phyloP scores from a whole-genome alignment of 2,329 filamentous ascomycete genomes.

The Penicillium glabrum region DNA sequence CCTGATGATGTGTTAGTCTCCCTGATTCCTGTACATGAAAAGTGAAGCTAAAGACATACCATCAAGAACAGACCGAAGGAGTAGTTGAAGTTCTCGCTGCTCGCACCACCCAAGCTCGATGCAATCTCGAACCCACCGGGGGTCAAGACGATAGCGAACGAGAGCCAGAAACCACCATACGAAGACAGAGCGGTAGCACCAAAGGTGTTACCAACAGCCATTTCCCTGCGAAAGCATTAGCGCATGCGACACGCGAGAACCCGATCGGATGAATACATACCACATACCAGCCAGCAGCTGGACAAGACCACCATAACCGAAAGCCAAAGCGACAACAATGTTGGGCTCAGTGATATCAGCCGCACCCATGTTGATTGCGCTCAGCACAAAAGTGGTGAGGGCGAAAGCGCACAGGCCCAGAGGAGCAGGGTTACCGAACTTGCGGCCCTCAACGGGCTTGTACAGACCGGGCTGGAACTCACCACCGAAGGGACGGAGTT shows the following conservation, averaged over 20 bases:
- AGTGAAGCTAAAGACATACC: slow-evolving; percentile 35
- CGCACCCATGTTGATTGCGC: slow-evolving; percentile 68
- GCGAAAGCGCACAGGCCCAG: slow-evolving; percentile 77
- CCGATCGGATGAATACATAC: slow-evolving; percentile 48
- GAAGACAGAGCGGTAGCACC: slow-evolving; percentile 79
- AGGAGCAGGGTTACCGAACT: slow-evolving; percentile 77
- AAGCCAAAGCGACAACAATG: slow-evolving; percentile 68
- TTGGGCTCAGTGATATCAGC: slow-evolving; percentile 61
- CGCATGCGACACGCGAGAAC: background rate
- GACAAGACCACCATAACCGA: slow-evolving; percentile 74
- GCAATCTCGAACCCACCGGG: slow-evolving; percentile 65
- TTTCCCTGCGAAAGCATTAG: slow-evolving; percentile 57
- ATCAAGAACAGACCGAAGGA: slow-evolving; percentile 73
- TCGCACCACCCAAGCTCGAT: slow-evolving; percentile 33
- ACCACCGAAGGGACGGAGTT: slow-evolving; percentile 65
- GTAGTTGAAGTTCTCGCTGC: slow-evolving; percentile 51
- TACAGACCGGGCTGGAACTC: slow-evolving; percentile 71
- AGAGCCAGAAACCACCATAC: slow-evolving; percentile 82
- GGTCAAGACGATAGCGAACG: slow-evolving; percentile 70
- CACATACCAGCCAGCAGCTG: slow-evolving; percentile 85
- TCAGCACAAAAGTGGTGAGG: slow-evolving; percentile 78
- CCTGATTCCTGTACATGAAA: slow-evolving; percentile 3
- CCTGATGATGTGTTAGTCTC: slow-evolving; percentile 33
- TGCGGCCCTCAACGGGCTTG: slow-evolving; percentile 63
- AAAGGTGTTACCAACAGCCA: slow-evolving; percentile 85